A percentile compares a stretch with the other conserved stretches of the same genome.
Conservation (phyloP, 1,139 yeast species). For the Kodamaea plutei region DNA sequence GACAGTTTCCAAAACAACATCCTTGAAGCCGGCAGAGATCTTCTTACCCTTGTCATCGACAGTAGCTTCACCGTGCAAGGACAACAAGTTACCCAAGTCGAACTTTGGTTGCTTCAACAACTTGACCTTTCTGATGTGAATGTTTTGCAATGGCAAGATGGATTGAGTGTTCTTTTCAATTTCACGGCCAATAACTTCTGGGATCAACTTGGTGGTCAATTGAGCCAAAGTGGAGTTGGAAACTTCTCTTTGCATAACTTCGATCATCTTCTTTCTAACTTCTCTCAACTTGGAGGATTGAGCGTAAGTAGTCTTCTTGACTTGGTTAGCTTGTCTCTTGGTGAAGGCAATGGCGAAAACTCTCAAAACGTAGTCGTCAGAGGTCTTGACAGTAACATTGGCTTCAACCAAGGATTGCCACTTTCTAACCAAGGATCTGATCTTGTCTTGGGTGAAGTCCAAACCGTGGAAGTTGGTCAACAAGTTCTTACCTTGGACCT, state of each 20-base stretch:
- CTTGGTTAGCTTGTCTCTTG: conserved; percentile 84
- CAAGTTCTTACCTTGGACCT: conserved; percentile 89
- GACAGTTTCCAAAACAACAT: conserved; percentile 69
- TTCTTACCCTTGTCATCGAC: conserved; percentile 84
- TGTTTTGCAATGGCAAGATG: conserved; percentile 87
- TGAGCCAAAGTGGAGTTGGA: conserved; percentile 81
- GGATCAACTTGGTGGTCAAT: conserved; percentile 82
- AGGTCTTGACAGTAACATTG: conserved; percentile 85
- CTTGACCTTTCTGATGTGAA: conserved; percentile 89
- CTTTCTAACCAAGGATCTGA: conserved; percentile 87
- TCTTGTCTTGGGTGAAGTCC: conserved; percentile 87
- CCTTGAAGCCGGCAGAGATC: conserved; percentile 81
- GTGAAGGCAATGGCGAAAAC: conserved; percentile 90
- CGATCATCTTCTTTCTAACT: conserved; percentile 79
- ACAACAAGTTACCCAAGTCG: conserved; percentile 82
- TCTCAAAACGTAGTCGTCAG: conserved; percentile 87
- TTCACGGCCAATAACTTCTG: conserved; percentile 89
- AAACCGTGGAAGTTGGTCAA: conserved; percentile 94
- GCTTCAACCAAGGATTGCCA: conserved; percentile 94
- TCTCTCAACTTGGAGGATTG: conserved; percentile 85
- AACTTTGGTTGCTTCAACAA: conserved; percentile 88
- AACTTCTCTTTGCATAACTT: conserved; percentile 83
- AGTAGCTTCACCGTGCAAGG: conserved; percentile 88
- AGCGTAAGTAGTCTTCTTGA: conserved; percentile 88
- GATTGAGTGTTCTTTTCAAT: conserved; percentile 81